phyloP scores from a whole-genome alignment of 2,329 filamentous ascomycete genomes.

The Seiridium unicorne region DNA sequence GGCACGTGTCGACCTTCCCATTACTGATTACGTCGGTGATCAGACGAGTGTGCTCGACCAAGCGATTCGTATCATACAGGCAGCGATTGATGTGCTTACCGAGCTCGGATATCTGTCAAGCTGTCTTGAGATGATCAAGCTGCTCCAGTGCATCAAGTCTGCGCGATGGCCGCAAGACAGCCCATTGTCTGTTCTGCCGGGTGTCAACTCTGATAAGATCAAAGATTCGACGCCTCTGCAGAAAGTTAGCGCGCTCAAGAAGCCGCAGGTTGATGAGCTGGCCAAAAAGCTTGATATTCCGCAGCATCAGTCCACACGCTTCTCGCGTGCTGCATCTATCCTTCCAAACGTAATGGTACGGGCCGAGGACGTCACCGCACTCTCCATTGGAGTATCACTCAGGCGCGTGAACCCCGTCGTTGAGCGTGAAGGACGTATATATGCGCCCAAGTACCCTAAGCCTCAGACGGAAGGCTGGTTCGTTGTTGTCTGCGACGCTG shows the following conservation, averaged over 20 bases:
- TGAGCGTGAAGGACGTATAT: conserved; percentile 71
- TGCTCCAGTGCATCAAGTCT: conserved; percentile 90
- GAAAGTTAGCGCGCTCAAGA: conserved; percentile 28
- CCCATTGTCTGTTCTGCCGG: conserved; percentile 76
- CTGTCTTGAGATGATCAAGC: conserved; percentile 75
- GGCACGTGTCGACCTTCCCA: conserved; percentile 87
- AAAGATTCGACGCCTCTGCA: conserved; percentile 35
- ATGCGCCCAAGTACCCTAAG: conserved; percentile 88
- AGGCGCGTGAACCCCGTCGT: conserved; percentile 64
- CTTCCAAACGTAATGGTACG: conserved; percentile 70
- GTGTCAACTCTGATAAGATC: conserved; percentile 51
- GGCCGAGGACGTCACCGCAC: conserved; percentile 58
- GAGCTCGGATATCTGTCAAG: conserved; percentile 82
- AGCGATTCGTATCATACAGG: conserved; percentile 94
- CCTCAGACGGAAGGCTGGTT: conserved; percentile 95
- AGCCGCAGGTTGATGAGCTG: conserved; percentile 33
- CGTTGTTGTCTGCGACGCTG: conserved; percentile 68
- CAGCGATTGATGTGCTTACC: conserved; percentile 87
- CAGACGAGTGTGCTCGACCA: conserved; percentile 89
- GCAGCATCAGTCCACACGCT: conserved; percentile 38
- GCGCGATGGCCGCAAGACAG: conserved; percentile 87
- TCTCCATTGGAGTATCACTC: conserved; percentile 62
- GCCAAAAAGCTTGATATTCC: conserved; percentile 52
- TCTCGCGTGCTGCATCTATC: conserved; percentile 58
- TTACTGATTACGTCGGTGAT: conserved; percentile 95